phyloP scores from a whole-genome alignment of 73 alveolate genomes.

The Paraurostyla sp. region DNA sequence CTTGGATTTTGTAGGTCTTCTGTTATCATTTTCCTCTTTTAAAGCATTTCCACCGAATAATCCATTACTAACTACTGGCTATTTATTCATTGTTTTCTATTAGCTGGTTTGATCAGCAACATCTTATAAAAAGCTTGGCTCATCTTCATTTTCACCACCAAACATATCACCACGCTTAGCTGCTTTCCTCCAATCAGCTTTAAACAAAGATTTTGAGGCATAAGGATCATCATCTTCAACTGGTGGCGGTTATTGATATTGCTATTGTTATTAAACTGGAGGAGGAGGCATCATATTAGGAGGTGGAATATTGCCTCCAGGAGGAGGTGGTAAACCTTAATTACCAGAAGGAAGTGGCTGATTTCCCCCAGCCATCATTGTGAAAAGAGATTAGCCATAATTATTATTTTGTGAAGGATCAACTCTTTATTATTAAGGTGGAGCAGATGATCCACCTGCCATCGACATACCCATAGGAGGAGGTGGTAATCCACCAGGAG shows the following conservation, averaged over 20 bases:
- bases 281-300: constrained; percentile 49
- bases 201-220: background rate
- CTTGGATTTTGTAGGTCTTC: background rate
- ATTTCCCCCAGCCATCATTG: too few species aligned
- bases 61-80: constrained; percentile 31
- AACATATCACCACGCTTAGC: constrained; percentile 13
- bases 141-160: constrained; percentile 26
- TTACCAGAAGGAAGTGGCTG: constrained; percentile 44
- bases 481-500: too few species aligned
- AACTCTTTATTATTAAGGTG: too few species aligned
- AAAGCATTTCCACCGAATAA: constrained; percentile 33
- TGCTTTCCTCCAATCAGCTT: constrained; percentile 35
- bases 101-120: background rate
- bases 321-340: too few species aligned
- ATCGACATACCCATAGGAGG: too few species aligned
- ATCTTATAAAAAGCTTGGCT: background rate
- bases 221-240: constrained; percentile 54
- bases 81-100: too few species aligned
- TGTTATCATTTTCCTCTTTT: constrained; percentile 29
- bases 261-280: background rate
- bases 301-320: constrained; percentile 5
- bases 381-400: too few species aligned
- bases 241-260: background rate
- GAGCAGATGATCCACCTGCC: too few species aligned
- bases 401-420: too few species aligned